Percentiles rank a stretch among this genome's conserved stretches.
Evolutionary conservation across 2,329 filamentous ascomycete species (phyloP).

Genomic region (Zarea fungicola): DNA sequence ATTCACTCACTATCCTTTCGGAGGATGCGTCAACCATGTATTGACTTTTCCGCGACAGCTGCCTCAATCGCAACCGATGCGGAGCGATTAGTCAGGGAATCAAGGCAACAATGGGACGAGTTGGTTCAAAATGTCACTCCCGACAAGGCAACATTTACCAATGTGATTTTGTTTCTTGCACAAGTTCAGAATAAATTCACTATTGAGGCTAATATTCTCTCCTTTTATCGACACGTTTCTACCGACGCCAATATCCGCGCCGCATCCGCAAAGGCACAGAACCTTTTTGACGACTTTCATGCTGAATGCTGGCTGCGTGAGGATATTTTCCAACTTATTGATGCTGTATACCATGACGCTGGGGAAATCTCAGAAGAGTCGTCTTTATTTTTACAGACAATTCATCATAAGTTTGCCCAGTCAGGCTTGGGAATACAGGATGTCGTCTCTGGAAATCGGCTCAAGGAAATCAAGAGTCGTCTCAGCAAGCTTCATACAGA

Average conservation of each 20-base stretch:
- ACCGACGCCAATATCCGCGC: background rate
- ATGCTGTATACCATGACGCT: background rate
- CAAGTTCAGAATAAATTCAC: background rate
- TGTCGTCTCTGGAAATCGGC: background rate
- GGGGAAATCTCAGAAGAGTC: background rate
- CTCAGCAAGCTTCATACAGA: background rate
- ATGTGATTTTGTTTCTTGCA: background rate
- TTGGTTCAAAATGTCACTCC: background rate
- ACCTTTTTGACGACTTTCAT: background rate
- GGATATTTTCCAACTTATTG: background rate
- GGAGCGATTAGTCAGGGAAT: background rate
- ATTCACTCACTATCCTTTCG: too few relatives aligned
- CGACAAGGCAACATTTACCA: background rate
- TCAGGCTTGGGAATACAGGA: background rate
- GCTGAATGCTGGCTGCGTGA: background rate
- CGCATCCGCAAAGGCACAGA: background rate
- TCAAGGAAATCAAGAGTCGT: slow-evolving; percentile 1
- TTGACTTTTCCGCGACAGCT: background rate
- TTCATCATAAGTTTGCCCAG: background rate
- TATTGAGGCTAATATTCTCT: background rate
- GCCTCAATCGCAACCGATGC: background rate
- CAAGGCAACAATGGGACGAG: background rate
- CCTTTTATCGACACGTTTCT: background rate
- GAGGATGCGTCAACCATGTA: background rate
- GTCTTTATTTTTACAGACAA: background rate